phyloP scores from a whole-genome alignment of 352 stramenopile species.

The Vaucheria bursata region DNA sequence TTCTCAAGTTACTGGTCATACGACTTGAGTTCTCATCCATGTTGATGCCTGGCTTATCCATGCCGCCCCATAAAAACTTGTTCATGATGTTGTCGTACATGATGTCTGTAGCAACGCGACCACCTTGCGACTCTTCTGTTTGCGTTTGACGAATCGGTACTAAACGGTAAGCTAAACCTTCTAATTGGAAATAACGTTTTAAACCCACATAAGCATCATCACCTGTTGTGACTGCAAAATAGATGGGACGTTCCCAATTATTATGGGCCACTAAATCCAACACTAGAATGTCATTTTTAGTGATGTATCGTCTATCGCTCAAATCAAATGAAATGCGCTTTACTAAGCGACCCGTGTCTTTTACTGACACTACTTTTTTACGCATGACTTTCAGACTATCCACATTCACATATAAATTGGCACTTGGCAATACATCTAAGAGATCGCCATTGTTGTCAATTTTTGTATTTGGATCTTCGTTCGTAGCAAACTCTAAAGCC shows the following conservation, averaged over 20 bases:
- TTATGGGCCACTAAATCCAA: background rate
- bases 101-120: background rate
- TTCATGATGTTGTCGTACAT: slow-evolving; percentile 1
- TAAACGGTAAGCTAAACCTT: background rate
- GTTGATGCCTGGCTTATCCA: background rate
- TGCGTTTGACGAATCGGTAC: background rate
- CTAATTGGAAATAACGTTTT: background rate
- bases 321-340: background rate
- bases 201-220: background rate
- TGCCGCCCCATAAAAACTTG: background rate
- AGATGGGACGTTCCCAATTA: slow-evolving; percentile 1
- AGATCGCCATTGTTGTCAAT: background rate
- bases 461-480: background rate
- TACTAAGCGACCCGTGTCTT: background rate
- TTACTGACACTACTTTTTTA: background rate
- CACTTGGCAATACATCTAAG: background rate
- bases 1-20: background rate
- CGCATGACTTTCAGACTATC: background rate
- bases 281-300: background rate
- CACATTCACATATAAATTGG: background rate
- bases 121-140: background rate
- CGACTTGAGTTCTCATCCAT: background rate
- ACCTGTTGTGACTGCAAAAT: background rate
- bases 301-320: background rate
- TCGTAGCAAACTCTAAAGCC: background rate